These are phyloP conservation scores for Narthecium ossifragum DNA, from an alignment of 106 monocot genomes.

Conservation along the genomic window DNA sequence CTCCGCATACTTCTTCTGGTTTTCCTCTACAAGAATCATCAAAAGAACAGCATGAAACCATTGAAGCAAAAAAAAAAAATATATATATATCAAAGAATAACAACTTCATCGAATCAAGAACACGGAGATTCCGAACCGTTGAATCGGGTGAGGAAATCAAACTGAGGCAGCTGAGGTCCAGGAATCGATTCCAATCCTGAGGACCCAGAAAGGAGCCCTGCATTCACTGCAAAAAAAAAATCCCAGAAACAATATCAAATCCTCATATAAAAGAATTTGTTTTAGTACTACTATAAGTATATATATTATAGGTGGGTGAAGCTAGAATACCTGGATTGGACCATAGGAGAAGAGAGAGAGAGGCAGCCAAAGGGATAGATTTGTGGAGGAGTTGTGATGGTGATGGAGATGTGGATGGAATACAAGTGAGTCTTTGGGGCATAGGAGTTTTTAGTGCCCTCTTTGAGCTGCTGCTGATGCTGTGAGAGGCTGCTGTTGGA, in stretches of 20 bases:
- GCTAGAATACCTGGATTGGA: conserved; percentile 41
- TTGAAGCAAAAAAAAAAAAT: background rate
- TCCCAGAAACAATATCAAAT: background rate
- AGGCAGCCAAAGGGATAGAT: conserved; percentile 33
- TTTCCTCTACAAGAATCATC: conserved; percentile 20
- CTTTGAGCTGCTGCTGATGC: background rate
- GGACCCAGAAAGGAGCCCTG: conserved; percentile 42
- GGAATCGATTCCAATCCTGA: conserved; percentile 40
- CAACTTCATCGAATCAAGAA: background rate
- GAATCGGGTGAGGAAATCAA: conserved; percentile 38
- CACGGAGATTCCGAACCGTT: conserved; percentile 22
- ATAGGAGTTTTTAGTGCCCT: background rate
- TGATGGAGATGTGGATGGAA: background rate
- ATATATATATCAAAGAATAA: background rate
- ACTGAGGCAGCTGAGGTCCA: conserved; percentile 34
- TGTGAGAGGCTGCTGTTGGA: conserved; percentile 5
- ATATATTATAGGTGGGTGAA: background rate
- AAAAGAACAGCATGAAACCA: background rate
- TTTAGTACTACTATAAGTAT: background rate
- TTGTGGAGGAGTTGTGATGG: conserved; percentile 8
- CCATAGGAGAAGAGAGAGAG: conserved; percentile 51
- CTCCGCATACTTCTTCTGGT: conserved; percentile 53
- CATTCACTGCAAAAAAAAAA: conserved; percentile 24
- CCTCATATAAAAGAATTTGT: background rate
- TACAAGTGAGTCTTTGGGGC: background rate